phyloP scores from a whole-genome alignment of 2,329 filamentous ascomycete species.

The Beauveria bassiana region DNA sequence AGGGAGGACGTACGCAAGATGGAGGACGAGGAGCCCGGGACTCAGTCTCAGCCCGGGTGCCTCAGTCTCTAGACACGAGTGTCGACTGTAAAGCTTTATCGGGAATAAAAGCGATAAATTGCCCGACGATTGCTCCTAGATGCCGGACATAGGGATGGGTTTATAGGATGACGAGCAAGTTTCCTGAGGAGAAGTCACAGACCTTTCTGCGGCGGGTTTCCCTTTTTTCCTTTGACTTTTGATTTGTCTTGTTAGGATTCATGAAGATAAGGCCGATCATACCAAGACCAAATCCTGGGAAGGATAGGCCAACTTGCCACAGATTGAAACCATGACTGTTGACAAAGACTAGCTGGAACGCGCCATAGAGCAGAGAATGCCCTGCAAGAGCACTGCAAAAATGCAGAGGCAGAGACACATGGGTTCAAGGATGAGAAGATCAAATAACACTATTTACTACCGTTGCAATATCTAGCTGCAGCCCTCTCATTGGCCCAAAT shows the following conservation, averaged over 20 bases:
- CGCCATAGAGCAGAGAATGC: slow-evolving; percentile 84
- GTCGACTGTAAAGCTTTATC: too few relatives aligned
- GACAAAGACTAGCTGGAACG: slow-evolving; percentile 75
- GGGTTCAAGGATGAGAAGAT: slow-evolving; percentile 72
- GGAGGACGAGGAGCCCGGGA: neutral
- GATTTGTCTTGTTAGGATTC: slow-evolving; percentile 40
- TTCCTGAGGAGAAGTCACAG: too few relatives aligned
- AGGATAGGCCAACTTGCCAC: slow-evolving; percentile 73
- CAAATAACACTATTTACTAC: too few relatives aligned
- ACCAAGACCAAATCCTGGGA: slow-evolving; percentile 62
- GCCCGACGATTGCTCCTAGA: too few relatives aligned
- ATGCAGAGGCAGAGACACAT: slow-evolving; percentile 80
- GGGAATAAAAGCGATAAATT: too few relatives aligned
- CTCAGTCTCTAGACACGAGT: too few relatives aligned
- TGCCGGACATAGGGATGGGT: too few relatives aligned
- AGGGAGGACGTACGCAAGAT: neutral
- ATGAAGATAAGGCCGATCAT: slow-evolving; percentile 55
- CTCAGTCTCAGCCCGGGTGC: neutral
- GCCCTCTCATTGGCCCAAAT: too few relatives aligned
- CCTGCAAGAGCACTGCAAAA: slow-evolving; percentile 76
- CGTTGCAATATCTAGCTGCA: too few relatives aligned
- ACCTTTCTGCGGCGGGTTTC: too few relatives aligned
- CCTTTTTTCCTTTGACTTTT: too few relatives aligned
- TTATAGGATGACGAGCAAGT: too few relatives aligned
- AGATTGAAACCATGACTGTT: slow-evolving; percentile 69